Percentiles rank a stretch among this genome's conserved stretches.
These are phyloP conservation scores for Marasmius tenuissimus DNA, from an alignment of 1,284 basidiomycete genomes.

Conservation along the genomic window DNA sequence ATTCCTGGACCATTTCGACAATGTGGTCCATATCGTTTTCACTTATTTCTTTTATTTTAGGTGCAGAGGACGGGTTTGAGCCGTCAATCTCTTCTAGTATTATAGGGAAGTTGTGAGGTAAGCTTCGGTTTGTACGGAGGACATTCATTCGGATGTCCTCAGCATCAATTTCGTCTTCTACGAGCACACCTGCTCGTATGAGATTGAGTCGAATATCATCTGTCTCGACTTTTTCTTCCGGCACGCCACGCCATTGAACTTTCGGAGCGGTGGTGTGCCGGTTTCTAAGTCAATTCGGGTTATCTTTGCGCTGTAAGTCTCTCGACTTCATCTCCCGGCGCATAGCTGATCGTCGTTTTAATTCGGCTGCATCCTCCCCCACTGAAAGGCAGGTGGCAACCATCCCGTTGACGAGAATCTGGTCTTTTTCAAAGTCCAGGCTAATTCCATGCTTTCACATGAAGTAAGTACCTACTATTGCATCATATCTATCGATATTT, in stretches of 20 bases:
- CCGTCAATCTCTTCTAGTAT: neutral
- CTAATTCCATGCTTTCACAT: constrained; percentile 20
- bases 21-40: neutral
- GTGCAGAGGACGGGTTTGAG: neutral
- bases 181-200: neutral
- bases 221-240: too few relatives aligned
- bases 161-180: neutral
- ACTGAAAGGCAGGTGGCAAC: constrained; percentile 9
- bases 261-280: neutral
- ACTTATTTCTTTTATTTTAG: neutral
- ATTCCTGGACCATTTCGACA: constrained; percentile 5
- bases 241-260: too few relatives aligned
- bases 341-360: constrained; percentile 4
- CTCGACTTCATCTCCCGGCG: neutral
- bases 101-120: constrained; percentile 1
- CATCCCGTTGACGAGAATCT: constrained; percentile 9
- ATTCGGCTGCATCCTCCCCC: constrained; percentile 10
- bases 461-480: constrained; percentile 29
- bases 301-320: neutral
- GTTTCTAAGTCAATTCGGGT: neutral
- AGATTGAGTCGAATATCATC: too few relatives aligned
- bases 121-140: neutral
- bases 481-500: constrained; percentile 31
- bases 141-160: neutral
- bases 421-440: constrained; percentile 24